These are phyloP conservation scores for Dothiorella sarmentorum DNA, from an alignment of 2,329 filamentous ascomycete genomes.

Conservation along the genomic window DNA sequence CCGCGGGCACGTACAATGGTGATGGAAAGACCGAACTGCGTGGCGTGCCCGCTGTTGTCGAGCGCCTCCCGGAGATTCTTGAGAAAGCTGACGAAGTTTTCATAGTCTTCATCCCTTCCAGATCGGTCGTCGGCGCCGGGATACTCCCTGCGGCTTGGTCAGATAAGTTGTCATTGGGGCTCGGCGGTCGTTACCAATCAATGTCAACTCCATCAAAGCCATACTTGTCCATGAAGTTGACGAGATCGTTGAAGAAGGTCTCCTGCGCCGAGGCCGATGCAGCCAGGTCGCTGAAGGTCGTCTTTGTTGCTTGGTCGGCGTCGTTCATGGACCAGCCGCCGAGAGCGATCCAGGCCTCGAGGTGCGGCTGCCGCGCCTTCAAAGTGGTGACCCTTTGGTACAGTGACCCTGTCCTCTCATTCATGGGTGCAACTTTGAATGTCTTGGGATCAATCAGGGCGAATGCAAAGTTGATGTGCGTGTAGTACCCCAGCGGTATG, in stretches of 20 bases:
- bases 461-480: conserved; percentile 38
- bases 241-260: conserved; percentile 38
- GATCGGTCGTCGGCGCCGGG: conserved; percentile 32
- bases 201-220: conserved; percentile 47
- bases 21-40: conserved; percentile 25
- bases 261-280: conserved; percentile 26
- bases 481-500: background rate
- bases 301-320: conserved; percentile 32
- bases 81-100: conserved; percentile 25
- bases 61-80: conserved; percentile 25
- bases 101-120: conserved; percentile 36
- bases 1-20: no score
- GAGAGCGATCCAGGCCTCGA: conserved; percentile 37
- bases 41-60: no score
- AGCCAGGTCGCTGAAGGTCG: conserved; percentile 36
- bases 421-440: conserved; percentile 27
- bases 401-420: background rate
- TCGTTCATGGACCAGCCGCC: conserved; percentile 37
- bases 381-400: conserved; percentile 22
- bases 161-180: no score
- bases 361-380: conserved; percentile 28
- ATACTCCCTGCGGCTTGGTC: no score
- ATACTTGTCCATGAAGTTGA: conserved; percentile 42
- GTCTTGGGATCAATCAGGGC: conserved; percentile 39
- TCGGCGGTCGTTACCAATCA: no score